Evolutionary conservation across 139 green algal species (phyloP).

Genomic region (Raphidocelis subcapitata): DNA sequence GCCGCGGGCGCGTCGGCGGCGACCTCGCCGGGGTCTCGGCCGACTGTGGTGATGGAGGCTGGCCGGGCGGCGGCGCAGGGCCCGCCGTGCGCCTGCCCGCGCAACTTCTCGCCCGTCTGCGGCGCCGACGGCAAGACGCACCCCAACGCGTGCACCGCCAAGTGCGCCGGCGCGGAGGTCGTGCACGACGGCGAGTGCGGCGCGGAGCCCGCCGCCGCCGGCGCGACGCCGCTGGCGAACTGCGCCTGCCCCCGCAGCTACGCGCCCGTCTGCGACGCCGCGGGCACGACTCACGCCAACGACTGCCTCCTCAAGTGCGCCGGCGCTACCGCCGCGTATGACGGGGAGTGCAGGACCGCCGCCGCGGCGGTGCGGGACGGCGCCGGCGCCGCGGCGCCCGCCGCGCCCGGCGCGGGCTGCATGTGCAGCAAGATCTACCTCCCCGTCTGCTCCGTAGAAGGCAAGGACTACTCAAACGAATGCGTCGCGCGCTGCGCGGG

Average conservation of each 20-base stretch:
- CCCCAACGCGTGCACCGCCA: constrained; percentile 27
- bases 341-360: background rate
- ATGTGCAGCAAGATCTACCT: constrained; percentile 24
- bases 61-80: no score
- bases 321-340: background rate
- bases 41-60: background rate
- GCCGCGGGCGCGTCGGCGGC: no score
- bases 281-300: constrained; percentile 24
- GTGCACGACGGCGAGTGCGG: background rate
- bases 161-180: constrained; percentile 12
- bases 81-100: constrained; percentile 6
- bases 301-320: constrained; percentile 6
- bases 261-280: constrained; percentile 28
- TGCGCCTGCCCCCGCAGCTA: constrained; percentile 7
- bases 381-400: background rate
- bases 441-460: constrained; percentile 30
- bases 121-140: constrained; percentile 23
- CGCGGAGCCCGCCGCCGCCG: background rate
- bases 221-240: background rate
- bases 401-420: background rate
- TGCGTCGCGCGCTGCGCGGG: constrained; percentile 26
- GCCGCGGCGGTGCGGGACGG: background rate
- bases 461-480: constrained; percentile 32
- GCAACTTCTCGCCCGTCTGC: constrained; percentile 22
- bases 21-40: no score